These are phyloP conservation scores for Penicillium pancosmium DNA, from an alignment of 495 filamentous ascomycete genomes.

Conservation along the genomic window DNA sequence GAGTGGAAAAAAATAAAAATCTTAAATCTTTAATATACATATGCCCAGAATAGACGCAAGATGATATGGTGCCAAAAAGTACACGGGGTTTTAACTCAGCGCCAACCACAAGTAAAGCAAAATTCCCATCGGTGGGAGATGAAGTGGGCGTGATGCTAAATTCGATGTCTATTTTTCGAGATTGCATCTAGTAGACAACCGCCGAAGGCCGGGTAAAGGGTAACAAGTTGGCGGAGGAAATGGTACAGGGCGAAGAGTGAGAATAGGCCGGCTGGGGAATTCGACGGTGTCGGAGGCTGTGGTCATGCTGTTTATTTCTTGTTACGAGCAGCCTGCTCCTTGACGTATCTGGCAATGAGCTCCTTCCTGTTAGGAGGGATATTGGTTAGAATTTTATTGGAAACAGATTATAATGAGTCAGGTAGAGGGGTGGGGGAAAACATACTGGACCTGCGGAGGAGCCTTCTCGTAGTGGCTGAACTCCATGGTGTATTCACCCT, in stretches of 20 bases:
- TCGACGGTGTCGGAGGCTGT: constrained; percentile 6
- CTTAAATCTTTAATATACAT: constrained; percentile 33
- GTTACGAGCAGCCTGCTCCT: constrained; percentile 76
- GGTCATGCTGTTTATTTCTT: constrained; percentile 55
- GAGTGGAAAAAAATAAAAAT: constrained; percentile 31
- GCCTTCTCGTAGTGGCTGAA: constrained; percentile 93
- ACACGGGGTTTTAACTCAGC: constrained; percentile 17
- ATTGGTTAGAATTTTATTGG: constrained; percentile 12
- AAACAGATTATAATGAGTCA: neutral
- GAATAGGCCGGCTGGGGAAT: constrained; percentile 10
- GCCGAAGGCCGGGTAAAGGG: constrained; percentile 7
- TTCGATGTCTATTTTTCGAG: constrained; percentile 10
- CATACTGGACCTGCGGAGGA: constrained; percentile 86
- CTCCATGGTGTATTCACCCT: constrained; percentile 99
- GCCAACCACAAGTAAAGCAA: constrained; percentile 5
- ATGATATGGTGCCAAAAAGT: constrained; percentile 32
- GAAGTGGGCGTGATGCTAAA: constrained; percentile 6
- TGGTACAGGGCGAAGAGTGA: constrained; percentile 23
- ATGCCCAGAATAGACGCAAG: constrained; percentile 17
- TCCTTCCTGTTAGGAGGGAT: constrained; percentile 65
- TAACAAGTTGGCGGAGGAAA: constrained; percentile 11
- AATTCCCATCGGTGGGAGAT: constrained; percentile 7
- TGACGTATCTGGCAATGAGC: constrained; percentile 83
- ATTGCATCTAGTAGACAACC: constrained; percentile 13
- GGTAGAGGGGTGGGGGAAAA: constrained; percentile 22